phyloP scores from a whole-genome alignment of 768 basidiomycete species.

The Agaricus sinodeliciosus region DNA sequence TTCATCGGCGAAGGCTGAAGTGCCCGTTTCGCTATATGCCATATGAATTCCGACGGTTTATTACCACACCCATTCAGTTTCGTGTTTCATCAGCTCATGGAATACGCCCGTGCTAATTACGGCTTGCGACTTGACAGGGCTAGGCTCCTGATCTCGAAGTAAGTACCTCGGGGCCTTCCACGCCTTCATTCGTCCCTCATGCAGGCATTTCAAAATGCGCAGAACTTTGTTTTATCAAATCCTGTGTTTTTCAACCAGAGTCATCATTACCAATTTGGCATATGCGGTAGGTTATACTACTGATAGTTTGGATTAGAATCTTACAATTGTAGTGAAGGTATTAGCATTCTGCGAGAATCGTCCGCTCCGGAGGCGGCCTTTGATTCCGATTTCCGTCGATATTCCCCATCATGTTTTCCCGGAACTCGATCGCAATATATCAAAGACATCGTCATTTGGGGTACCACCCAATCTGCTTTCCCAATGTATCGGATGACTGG shows the following conservation, averaged over 20 bases:
- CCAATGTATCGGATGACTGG: not conserved
- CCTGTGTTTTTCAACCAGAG: not conserved
- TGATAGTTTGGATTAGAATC: not conserved
- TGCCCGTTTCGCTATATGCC: no score
- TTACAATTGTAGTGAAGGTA: not conserved
- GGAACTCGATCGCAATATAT: slow-evolving; percentile 9
- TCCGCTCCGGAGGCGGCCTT: not conserved
- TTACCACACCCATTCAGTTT: no score
- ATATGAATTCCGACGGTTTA: no score
- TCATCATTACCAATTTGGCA: not conserved
- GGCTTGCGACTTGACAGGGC: no score
- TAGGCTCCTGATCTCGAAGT: no score
- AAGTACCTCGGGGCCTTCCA: no score
- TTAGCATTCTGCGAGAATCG: not conserved
- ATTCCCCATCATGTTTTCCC: slow-evolving; percentile 7
- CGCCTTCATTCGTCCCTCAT: no score
- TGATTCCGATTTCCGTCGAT: not conserved
- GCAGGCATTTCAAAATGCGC: not conserved
- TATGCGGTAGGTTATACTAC: not conserved
- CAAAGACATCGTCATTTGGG: slow-evolving; percentile 5
- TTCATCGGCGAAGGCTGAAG: no score
- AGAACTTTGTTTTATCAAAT: not conserved
- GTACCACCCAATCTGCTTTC: not conserved
- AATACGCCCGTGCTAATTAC: no score
- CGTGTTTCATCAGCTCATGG: no score